phyloP scores from a whole-genome alignment of 2,329 filamentous ascomycete genomes.

The Aspergillus uvarum region DNA sequence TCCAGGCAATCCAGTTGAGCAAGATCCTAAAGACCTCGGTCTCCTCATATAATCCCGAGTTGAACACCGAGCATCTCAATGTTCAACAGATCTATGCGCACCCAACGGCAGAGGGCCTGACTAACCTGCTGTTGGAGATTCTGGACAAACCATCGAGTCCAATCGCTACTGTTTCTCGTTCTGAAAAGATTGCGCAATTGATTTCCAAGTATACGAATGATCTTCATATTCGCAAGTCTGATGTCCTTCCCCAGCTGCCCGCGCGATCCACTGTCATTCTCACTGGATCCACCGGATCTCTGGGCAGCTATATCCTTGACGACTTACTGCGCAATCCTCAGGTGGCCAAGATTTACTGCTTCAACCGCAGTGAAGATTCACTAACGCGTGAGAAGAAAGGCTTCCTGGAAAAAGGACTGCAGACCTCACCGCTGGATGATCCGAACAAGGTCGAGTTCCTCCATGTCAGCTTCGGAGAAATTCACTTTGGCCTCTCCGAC shows the following conservation, averaged over 20 bases:
- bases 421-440: conserved; percentile 1
- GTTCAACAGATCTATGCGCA: conserved; percentile 8
- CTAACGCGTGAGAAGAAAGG: conserved; percentile 40
- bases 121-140: not conserved
- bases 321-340: conserved; percentile 30
- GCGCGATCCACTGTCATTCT: conserved; percentile 31
- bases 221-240: not conserved
- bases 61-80: not conserved
- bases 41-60: not conserved
- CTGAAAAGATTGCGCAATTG: not conserved
- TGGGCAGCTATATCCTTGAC: conserved; percentile 51
- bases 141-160: not conserved
- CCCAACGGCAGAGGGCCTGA: not conserved
- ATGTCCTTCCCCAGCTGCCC: not conserved
- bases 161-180: not conserved
- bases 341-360: conserved; percentile 47
- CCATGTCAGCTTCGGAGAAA: conserved; percentile 22
- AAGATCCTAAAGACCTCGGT: conserved; percentile 8
- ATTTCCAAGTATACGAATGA: conserved; percentile 7
- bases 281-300: conserved; percentile 52
- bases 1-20: conserved; percentile 27
- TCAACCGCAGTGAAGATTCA: conserved; percentile 47
- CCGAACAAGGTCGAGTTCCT: conserved; percentile 39
- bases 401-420: conserved; percentile 40
- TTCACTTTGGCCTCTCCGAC: conserved; percentile 26